Evolutionary conservation across 768 basidiomycete species (phyloP).

Genomic region (Rhizopogon sp.): DNA sequence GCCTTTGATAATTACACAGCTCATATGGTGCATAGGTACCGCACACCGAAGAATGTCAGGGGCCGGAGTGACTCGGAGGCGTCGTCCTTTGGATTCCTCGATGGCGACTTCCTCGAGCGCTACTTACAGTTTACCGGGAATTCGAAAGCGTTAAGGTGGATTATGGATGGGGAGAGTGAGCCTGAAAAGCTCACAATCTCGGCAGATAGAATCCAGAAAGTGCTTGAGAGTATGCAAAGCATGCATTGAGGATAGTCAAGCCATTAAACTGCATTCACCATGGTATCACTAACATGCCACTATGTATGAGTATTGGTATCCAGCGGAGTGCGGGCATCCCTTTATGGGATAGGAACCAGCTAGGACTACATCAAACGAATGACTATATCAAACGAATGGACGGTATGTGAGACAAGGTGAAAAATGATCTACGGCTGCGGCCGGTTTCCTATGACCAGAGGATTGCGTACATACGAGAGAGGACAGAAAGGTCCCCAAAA

Average conservation of each 20-base stretch:
- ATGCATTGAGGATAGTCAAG: constrained; percentile 38
- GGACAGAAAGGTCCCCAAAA: neutral
- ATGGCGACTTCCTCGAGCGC: constrained; percentile 80
- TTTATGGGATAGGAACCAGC: neutral
- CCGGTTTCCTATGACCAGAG: neutral
- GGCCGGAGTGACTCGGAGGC: constrained; percentile 56
- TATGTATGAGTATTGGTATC: constrained; percentile 13
- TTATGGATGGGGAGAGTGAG: constrained; percentile 52
- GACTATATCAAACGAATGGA: neutral
- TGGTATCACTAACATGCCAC: constrained; percentile 9
- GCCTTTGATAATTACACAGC: neutral
- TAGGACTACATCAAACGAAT: neutral
- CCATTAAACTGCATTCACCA: neutral
- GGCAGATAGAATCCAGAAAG: constrained; percentile 28
- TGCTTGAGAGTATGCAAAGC: constrained; percentile 47
- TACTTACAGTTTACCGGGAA: constrained; percentile 43
- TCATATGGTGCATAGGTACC: constrained; percentile 42
- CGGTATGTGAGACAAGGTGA: constrained; percentile 11
- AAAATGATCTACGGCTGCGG: neutral
- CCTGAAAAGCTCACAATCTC: constrained; percentile 52
- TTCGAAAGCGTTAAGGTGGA: constrained; percentile 39
- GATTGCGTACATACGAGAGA: constrained; percentile 2
- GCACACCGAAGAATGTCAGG: constrained; percentile 56
- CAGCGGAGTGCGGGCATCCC: neutral
- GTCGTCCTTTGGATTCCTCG: constrained; percentile 72